Conservation (phyloP, 768 basidiomycete genomes). For the Punctularia strigosozonata region DNA sequence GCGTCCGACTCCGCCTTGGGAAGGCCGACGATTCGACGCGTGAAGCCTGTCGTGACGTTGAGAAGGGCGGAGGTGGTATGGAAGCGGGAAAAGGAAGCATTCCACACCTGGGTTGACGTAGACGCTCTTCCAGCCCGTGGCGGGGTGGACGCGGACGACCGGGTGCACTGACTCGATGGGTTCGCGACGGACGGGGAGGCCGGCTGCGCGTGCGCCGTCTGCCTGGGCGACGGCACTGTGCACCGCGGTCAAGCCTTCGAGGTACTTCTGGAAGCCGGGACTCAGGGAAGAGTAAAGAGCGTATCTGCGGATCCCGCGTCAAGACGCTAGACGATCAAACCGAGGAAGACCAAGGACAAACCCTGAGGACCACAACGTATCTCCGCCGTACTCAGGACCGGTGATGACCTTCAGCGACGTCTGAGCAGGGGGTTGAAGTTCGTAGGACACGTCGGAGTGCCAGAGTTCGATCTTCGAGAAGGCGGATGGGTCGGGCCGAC, state of each 20-base stretch:
- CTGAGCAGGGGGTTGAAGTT: slow-evolving; percentile 68
- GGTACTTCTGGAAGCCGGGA: slow-evolving; percentile 59
- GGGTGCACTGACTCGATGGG: slow-evolving; percentile 66
- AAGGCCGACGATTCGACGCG: slow-evolving; percentile 63
- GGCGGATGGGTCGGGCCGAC: slow-evolving; percentile 48
- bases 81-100: not conserved
- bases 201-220: slow-evolving; percentile 58
- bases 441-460: slow-evolving; percentile 79
- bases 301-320: slow-evolving; percentile 32
- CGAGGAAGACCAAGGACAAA: slow-evolving; percentile 16
- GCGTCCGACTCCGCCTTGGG: slow-evolving; percentile 77
- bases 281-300: slow-evolving; percentile 79
- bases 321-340: not conserved
- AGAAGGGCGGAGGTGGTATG: no score
- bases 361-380: slow-evolving; percentile 78
- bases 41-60: slow-evolving; percentile 42
- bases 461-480: slow-evolving; percentile 70
- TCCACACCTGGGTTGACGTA: slow-evolving; percentile 64
- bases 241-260: slow-evolving; percentile 61
- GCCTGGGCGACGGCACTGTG: slow-evolving; percentile 75
- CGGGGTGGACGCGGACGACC: slow-evolving; percentile 74
- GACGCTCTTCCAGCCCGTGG: slow-evolving; percentile 75
- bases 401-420: slow-evolving; percentile 71
- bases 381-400: slow-evolving; percentile 60
- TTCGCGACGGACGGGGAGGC: slow-evolving; percentile 57